Conservation (phyloP, 2,329 filamentous ascomycete species). For the Aspergillus chevalieri region DNA sequence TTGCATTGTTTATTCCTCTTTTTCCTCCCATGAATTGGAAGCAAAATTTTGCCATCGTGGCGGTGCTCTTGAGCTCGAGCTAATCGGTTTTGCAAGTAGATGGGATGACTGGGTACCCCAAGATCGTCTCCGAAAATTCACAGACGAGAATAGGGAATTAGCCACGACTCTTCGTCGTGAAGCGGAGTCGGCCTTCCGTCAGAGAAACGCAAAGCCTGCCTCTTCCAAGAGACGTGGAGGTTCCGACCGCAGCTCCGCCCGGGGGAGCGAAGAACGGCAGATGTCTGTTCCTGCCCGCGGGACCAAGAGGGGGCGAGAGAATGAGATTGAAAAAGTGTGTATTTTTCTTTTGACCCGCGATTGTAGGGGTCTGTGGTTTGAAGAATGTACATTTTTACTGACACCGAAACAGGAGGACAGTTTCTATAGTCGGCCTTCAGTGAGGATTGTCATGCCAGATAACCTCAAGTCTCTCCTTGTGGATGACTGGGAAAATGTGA, state of each 20-base stretch:
- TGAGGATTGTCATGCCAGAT: slow-evolving; percentile 82
- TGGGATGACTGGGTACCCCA: slow-evolving; percentile 99
- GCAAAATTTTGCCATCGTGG: neutral
- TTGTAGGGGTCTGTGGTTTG: no score
- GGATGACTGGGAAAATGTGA: slow-evolving; percentile 98
- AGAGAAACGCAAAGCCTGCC: slow-evolving; percentile 23
- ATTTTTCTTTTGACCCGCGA: no score
- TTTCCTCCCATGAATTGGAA: neutral
- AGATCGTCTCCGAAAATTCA: slow-evolving; percentile 90
- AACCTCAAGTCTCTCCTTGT: slow-evolving; percentile 86
- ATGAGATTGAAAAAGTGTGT: slow-evolving; percentile 44
- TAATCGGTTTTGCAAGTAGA: slow-evolving; percentile 34
- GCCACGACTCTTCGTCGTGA: slow-evolving; percentile 50
- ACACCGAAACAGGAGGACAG: slow-evolving; percentile 65
- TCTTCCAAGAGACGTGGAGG: slow-evolving; percentile 35
- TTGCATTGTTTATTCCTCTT: neutral
- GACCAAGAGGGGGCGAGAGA: slow-evolving; percentile 41
- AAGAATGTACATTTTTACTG: neutral
- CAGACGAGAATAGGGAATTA: slow-evolving; percentile 88
- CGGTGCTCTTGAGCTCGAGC: neutral
- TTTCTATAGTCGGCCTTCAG: slow-evolving; percentile 75
- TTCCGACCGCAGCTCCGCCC: slow-evolving; percentile 38
- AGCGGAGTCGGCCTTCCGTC: slow-evolving; percentile 31
- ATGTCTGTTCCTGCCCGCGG: slow-evolving; percentile 39
- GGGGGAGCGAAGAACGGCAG: slow-evolving; percentile 42